phyloP scores from a whole-genome alignment of 345 rosid genomes.

The Anastatica hierochuntica region DNA sequence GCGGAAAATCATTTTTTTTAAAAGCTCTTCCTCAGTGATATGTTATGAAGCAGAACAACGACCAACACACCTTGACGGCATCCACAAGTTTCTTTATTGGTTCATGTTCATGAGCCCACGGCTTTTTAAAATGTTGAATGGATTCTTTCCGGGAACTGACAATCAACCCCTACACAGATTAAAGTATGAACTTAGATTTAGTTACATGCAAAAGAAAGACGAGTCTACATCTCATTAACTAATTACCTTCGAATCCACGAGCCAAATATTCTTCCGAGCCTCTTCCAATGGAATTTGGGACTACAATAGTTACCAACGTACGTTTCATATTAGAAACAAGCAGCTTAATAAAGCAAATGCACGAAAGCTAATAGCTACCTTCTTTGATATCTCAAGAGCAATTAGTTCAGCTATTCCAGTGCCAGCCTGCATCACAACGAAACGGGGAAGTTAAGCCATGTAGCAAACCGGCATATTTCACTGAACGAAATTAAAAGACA shows the following conservation, averaged over 20 bases:
- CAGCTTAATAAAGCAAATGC: constrained; percentile 3
- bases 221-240: background rate
- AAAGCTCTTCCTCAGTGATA: background rate
- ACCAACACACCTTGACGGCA: constrained; percentile 56
- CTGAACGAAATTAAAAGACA: background rate
- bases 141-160: constrained; percentile 75
- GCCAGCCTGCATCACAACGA: constrained; percentile 65
- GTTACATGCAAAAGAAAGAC: background rate
- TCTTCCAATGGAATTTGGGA: constrained; percentile 64
- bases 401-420: constrained; percentile 93
- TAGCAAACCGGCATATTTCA: background rate
- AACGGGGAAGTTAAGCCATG: background rate
- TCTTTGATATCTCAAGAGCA: constrained; percentile 86
- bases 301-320: constrained; percentile 34
- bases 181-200: constrained; percentile 1
- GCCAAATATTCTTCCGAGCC: constrained; percentile 78
- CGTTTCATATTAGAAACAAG: constrained; percentile 9
- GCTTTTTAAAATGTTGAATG: constrained; percentile 90
- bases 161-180: constrained; percentile 60
- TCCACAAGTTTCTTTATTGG: constrained; percentile 57
- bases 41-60: constrained; percentile 6
- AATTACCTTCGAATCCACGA: constrained; percentile 89
- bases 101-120: constrained; percentile 91
- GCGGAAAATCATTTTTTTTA: background rate
- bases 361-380: constrained; percentile 34